Percentiles rank a stretch among this genome's conserved stretches.
Conservation (phyloP, 345 rosid genomes). For the Capsella bursapastoris region DNA sequence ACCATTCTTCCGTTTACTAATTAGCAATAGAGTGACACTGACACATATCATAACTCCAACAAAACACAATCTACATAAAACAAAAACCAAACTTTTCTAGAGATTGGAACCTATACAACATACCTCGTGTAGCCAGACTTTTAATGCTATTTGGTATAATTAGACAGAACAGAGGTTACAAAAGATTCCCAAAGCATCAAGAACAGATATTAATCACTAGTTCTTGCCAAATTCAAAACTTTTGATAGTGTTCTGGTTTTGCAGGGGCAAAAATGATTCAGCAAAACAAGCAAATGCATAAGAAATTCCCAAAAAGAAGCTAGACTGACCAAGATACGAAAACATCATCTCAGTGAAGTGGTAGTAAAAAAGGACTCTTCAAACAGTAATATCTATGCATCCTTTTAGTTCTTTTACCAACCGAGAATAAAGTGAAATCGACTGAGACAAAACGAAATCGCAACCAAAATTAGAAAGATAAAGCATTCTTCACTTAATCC, state of each 20-base stretch:
- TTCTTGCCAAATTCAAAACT: background rate
- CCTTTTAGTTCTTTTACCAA: background rate
- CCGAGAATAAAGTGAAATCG: background rate
- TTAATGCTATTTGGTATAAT: too few relatives aligned
- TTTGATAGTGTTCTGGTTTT: background rate
- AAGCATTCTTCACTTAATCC: background rate
- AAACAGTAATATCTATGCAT: background rate
- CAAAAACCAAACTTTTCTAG: background rate
- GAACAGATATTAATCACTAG: background rate
- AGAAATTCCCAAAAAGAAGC: background rate
- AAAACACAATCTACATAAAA: background rate
- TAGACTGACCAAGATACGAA: background rate
- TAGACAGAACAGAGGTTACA: background rate
- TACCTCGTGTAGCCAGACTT: constrained; percentile 80
- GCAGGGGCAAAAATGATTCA: background rate
- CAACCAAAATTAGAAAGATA: background rate
- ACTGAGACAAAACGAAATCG: background rate
- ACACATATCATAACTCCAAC: background rate
- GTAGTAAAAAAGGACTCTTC: background rate
- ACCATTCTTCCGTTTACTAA: background rate
- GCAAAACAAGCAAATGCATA: background rate
- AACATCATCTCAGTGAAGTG: background rate
- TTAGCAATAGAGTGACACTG: background rate
- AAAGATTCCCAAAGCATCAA: background rate
- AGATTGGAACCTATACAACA: background rate